Evolutionary conservation across 1,139 yeast species (phyloP).

Genomic region (Blastobotrys ciferrii): DNA sequence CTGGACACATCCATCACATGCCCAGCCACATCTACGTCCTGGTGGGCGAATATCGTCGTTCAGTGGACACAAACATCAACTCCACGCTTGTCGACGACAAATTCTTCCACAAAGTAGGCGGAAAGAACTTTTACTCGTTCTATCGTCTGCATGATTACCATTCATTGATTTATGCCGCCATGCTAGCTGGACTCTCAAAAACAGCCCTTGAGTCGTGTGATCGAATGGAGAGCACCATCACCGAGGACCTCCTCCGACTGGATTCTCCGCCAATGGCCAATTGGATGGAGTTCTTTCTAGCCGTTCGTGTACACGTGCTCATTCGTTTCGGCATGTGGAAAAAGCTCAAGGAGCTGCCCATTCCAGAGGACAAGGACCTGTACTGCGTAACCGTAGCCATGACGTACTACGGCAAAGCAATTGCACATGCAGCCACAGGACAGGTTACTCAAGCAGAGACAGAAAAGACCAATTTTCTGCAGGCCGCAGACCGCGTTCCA

Average conservation of each 20-base stretch:
- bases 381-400: slow-evolving; percentile 6
- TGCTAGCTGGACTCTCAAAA: slow-evolving; percentile 5
- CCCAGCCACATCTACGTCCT: slow-evolving; percentile 7
- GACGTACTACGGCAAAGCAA: slow-evolving; percentile 6
- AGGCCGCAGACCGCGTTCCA: background rate
- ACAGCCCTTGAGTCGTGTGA: background rate
- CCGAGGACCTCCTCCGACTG: slow-evolving; percentile 7
- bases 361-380: slow-evolving; percentile 4
- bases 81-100: slow-evolving; percentile 3
- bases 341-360: background rate
- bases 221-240: slow-evolving; percentile 5
- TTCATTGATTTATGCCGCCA: slow-evolving; percentile 9
- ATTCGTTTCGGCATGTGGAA: slow-evolving; percentile 11
- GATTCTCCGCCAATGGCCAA: slow-evolving; percentile 11
- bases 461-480: background rate
- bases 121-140: background rate
- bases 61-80: background rate
- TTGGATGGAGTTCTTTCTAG: slow-evolving; percentile 6
- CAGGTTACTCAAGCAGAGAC: background rate
- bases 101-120: background rate
- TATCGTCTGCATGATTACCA: slow-evolving; percentile 8
- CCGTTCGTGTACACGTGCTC: slow-evolving; percentile 3
- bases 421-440: slow-evolving; percentile 5
- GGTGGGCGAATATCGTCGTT: slow-evolving; percentile 10
- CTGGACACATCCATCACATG: slow-evolving; percentile 9